These are phyloP conservation scores for Hemileia vastatrix DNA, from an alignment of 1,284 basidiomycete genomes.

Conservation along the genomic window DNA sequence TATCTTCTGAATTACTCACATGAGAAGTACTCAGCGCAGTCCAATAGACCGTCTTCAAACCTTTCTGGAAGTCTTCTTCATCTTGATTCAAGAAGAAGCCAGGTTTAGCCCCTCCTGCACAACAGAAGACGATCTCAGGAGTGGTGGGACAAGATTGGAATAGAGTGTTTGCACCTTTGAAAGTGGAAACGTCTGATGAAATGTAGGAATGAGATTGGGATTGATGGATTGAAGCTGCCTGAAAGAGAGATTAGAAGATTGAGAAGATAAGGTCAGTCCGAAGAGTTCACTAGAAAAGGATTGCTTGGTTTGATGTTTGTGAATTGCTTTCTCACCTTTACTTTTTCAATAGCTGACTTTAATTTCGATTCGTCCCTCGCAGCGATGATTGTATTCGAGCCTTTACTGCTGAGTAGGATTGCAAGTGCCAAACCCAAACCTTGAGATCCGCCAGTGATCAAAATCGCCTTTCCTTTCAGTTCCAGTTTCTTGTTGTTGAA, in stretches of 20 bases:
- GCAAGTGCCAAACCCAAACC: conserved; percentile 69
- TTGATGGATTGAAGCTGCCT: too few species aligned
- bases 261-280: too few species aligned
- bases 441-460: conserved; percentile 69
- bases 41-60: conserved; percentile 17
- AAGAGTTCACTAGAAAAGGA: too few species aligned
- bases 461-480: too few species aligned
- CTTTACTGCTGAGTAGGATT: conserved; percentile 57
- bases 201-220: conserved; percentile 53
- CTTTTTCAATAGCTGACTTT: conserved; percentile 52
- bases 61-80: conserved; percentile 54
- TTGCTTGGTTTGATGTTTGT: too few species aligned
- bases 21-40: conserved; percentile 17
- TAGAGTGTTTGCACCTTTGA: conserved; percentile 52
- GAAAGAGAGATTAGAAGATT: too few species aligned
- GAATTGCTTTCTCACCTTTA: too few species aligned
- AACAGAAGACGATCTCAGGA: conserved; percentile 67
- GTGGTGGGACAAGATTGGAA: too few species aligned
- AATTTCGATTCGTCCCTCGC: conserved; percentile 60
- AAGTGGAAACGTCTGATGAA: conserved; percentile 56
- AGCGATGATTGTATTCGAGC: conserved; percentile 71
- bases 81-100: conserved; percentile 63
- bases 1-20: too few species aligned
- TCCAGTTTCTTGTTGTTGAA: too few species aligned
- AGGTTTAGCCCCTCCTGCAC: conserved; percentile 55